These are phyloP conservation scores for Avena atlantica DNA, from an alignment of 176 grass and related monocot genomes.

Conservation along the genomic window DNA sequence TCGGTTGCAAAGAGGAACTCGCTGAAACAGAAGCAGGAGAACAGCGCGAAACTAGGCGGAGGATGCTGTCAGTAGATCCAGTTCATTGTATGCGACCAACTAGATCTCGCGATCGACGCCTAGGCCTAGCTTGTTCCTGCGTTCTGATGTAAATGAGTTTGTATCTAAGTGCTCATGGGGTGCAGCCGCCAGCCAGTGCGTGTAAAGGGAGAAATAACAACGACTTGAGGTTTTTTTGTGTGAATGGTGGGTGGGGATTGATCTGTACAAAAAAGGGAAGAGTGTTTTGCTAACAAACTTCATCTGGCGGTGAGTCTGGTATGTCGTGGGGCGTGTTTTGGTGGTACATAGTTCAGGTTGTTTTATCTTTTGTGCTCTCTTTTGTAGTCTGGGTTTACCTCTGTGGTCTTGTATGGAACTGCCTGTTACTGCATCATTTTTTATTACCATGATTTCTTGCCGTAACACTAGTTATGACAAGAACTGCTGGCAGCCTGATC, in stretches of 20 bases:
- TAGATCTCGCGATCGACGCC: not conserved
- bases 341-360: slow-evolving; percentile 16
- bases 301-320: not conserved
- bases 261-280: slow-evolving; percentile 35
- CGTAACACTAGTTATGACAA: too few species aligned
- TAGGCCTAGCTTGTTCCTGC: slow-evolving; percentile 33
- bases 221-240: slow-evolving; percentile 47
- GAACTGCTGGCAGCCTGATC: not conserved
- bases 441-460: too few species aligned
- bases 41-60: slow-evolving; percentile 49
- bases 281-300: not conserved
- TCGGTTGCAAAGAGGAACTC: slow-evolving; percentile 76
- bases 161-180: slow-evolving; percentile 34
- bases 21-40: slow-evolving; percentile 89
- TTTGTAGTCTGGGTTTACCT: too few species aligned
- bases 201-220: slow-evolving; percentile 25
- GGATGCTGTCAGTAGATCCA: slow-evolving; percentile 65
- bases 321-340: slow-evolving; percentile 2
- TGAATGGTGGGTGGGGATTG: slow-evolving; percentile 14
- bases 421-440: too few species aligned
- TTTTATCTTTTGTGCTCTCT: not conserved
- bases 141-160: slow-evolving; percentile 52
- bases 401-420: too few species aligned
- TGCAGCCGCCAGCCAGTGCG: not conserved
- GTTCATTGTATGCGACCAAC: not conserved